A percentile compares a stretch with the other conserved stretches of the same genome.
phyloP scores from a whole-genome alignment of 768 basidiomycete species.

The Lactarius psammicola region DNA sequence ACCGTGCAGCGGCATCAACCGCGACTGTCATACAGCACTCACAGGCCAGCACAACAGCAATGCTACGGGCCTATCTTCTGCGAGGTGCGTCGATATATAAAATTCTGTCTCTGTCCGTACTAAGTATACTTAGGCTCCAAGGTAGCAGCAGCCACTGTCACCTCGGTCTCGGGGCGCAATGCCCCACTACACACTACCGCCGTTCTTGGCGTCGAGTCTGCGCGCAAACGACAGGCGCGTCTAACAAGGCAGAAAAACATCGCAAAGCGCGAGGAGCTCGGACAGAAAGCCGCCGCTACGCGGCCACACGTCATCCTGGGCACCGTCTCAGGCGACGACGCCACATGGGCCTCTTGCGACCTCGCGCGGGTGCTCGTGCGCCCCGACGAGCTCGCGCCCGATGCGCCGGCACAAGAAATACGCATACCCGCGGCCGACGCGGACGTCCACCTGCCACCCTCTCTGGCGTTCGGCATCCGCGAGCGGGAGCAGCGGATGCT shows the following conservation, averaged over 20 bases:
- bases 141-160: constrained; percentile 45
- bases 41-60: constrained; percentile 18
- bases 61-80: constrained; percentile 25
- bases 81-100: constrained; percentile 30
- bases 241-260: constrained; percentile 45
- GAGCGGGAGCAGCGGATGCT: constrained; percentile 57
- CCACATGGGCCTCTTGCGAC: constrained; percentile 65
- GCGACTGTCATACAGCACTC: not conserved
- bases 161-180: constrained; percentile 32
- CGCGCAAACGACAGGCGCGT: constrained; percentile 39
- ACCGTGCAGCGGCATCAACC: not conserved
- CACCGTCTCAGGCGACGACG: constrained; percentile 58
- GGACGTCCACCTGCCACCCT: constrained; percentile 47
- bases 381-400: constrained; percentile 22
- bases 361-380: constrained; percentile 55
- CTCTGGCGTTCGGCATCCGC: constrained; percentile 66
- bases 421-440: constrained; percentile 36
- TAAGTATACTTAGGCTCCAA: constrained; percentile 36
- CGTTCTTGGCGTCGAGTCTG: constrained; percentile 35
- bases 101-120: not conserved
- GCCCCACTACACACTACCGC: constrained; percentile 50
- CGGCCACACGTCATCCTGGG: constrained; percentile 75
- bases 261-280: constrained; percentile 46
- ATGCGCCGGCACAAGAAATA: not conserved
- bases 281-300: constrained; percentile 39